Percentiles rank a stretch among this genome's conserved stretches.
These are phyloP conservation scores for Auxenochlorella pyrenoidosa DNA, from an alignment of 139 green algal species.

Conservation along the genomic window DNA sequence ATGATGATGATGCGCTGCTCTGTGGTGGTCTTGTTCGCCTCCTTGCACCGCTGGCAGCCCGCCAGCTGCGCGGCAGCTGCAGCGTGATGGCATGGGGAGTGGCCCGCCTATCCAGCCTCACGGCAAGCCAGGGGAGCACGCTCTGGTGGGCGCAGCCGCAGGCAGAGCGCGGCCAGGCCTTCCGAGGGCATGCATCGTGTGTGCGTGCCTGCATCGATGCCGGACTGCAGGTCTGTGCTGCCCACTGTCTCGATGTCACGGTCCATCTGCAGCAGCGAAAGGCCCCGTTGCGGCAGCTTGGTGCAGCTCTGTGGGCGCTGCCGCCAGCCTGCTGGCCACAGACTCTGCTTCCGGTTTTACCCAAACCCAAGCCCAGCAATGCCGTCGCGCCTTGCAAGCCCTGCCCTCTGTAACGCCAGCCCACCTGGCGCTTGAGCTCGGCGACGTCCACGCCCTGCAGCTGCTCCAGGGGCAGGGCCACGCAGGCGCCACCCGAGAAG, in stretches of 20 bases:
- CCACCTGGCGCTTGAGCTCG: conserved; percentile 24
- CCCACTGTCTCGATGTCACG: conserved; percentile 4
- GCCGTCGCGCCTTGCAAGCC: background rate
- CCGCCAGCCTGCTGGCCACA: background rate
- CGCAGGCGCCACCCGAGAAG: conserved; percentile 36
- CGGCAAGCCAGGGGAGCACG: too few species aligned
- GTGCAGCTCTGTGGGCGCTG: background rate
- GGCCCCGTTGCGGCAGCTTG: background rate
- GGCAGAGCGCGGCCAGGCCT: too few species aligned
- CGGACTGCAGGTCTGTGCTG: conserved; percentile 33
- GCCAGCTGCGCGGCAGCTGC: conserved; percentile 21
- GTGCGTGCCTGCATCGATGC: conserved; percentile 7
- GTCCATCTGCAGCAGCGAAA: background rate
- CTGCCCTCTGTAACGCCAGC: too few species aligned
- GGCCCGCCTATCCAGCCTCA: too few species aligned
- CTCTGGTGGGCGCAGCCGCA: too few species aligned
- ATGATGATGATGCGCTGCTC: conserved; percentile 50
- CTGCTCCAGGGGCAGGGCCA: background rate
- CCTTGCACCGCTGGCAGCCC: conserved; percentile 30
- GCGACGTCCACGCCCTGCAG: conserved; percentile 19
- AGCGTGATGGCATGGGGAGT: background rate
- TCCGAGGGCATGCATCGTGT: too few species aligned
- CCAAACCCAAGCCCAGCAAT: too few species aligned
- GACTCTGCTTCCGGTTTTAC: too few species aligned
- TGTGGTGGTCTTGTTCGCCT: background rate